phyloP scores from a whole-genome alignment of 1,284 basidiomycete species.

The Naganishia sp. region DNA sequence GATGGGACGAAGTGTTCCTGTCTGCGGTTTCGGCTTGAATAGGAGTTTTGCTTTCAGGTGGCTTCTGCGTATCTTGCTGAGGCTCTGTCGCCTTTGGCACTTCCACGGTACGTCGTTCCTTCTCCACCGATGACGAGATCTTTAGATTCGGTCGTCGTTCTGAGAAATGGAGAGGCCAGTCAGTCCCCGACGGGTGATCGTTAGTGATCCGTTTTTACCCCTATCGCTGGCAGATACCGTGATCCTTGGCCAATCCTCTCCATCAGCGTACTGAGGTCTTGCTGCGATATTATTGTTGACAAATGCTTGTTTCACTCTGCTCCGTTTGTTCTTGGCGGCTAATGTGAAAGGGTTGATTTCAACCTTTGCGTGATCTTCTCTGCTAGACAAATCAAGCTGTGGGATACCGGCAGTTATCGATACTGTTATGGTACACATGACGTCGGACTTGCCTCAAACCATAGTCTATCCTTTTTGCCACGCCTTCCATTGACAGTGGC shows the following conservation, averaged over 20 bases:
- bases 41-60: too few relatives aligned
- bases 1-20: not conserved
- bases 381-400: constrained; percentile 23
- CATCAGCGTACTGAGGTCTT: not conserved
- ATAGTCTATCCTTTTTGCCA: constrained; percentile 14
- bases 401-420: not conserved
- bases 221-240: not conserved
- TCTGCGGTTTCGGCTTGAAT: too few relatives aligned
- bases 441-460: constrained; percentile 8
- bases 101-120: too few relatives aligned
- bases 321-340: constrained; percentile 19
- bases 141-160: too few relatives aligned
- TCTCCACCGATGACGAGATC: too few relatives aligned
- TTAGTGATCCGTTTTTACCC: not conserved
- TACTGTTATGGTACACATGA: too few relatives aligned
- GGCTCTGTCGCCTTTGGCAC: too few relatives aligned
- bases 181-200: too few relatives aligned
- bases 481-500: not conserved
- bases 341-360: constrained; percentile 24
- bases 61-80: too few relatives aligned
- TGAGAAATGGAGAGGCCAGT: not conserved
- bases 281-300: not conserved
- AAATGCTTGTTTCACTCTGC: not conserved
- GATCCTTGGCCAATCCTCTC: not conserved
- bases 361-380: constrained; percentile 21